Evolutionary conservation across 2,329 filamentous ascomycete genomes (phyloP).

Genomic region (Monosporascus sp.): DNA sequence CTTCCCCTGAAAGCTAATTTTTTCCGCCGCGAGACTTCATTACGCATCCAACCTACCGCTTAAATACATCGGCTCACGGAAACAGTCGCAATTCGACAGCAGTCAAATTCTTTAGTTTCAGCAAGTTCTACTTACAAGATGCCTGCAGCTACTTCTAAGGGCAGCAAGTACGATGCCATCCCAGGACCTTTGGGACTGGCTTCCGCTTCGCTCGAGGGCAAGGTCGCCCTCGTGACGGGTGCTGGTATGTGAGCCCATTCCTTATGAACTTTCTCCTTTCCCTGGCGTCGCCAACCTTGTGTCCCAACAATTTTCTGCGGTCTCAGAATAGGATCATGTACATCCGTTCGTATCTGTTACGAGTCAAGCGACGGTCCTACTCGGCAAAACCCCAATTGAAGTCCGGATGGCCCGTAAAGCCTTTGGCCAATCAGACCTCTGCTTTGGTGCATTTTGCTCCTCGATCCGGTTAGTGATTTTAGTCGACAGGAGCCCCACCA

Average conservation of each 20-base stretch:
- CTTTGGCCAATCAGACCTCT: constrained; percentile 7
- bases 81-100: neutral
- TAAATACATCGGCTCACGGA: too few species aligned
- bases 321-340: too few species aligned
- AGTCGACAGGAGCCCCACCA: neutral
- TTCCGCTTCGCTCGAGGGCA: constrained; percentile 34
- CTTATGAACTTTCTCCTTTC: neutral
- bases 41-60: neutral
- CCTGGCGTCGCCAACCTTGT: too few species aligned
- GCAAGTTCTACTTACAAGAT: constrained; percentile 18
- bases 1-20: neutral
- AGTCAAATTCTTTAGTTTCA: neutral
- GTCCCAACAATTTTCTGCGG: too few species aligned
- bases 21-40: too few species aligned
- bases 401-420: constrained; percentile 14
- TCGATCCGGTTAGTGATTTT: constrained; percentile 5
- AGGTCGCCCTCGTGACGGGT: constrained; percentile 33
- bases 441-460: neutral
- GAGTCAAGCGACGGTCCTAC: neutral
- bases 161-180: constrained; percentile 31
- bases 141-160: constrained; percentile 24
- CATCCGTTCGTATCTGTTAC: too few species aligned
- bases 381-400: constrained; percentile 17
- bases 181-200: constrained; percentile 34
- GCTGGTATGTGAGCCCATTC: constrained; percentile 28